phyloP scores from a whole-genome alignment of 2,329 filamentous ascomycete genomes.

The Alternaria brassicicola region DNA sequence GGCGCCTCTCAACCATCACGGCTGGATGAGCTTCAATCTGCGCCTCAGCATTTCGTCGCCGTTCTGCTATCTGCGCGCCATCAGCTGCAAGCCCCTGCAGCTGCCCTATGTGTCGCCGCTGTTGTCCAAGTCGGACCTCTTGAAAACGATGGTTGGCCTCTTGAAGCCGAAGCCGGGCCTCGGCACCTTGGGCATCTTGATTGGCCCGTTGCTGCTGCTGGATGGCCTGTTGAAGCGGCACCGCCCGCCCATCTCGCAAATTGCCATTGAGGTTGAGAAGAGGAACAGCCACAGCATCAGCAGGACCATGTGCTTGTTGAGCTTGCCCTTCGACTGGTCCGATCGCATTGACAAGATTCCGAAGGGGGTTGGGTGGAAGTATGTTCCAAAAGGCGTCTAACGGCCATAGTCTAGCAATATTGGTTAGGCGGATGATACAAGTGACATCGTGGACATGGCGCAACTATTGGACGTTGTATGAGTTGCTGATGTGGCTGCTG shows the following conservation, averaged over 20 bases:
- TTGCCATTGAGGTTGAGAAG: background rate
- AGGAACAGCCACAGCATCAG: background rate
- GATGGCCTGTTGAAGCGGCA: background rate
- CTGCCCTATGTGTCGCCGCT: background rate
- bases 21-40: background rate
- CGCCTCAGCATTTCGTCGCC: background rate
- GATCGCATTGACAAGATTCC: background rate
- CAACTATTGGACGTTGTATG: background rate
- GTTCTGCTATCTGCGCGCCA: background rate
- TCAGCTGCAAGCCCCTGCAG: background rate
- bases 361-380: background rate
- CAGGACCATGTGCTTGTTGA: background rate
- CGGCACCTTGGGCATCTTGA: background rate
- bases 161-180: background rate
- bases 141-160: background rate
- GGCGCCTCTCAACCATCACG: background rate
- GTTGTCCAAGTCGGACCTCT: background rate
- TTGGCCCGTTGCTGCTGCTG: background rate
- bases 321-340: background rate
- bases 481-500: conserved; percentile 7
- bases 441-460: conserved; percentile 11
- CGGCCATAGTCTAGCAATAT: conserved; percentile 9
- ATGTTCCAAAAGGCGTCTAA: background rate
- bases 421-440: conserved; percentile 17
- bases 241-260: background rate